Evolutionary conservation across 208 protist species (phyloP), one percentile per base, ranked within the genome.

Genomic region (Phytomonas sp.): DNA sequence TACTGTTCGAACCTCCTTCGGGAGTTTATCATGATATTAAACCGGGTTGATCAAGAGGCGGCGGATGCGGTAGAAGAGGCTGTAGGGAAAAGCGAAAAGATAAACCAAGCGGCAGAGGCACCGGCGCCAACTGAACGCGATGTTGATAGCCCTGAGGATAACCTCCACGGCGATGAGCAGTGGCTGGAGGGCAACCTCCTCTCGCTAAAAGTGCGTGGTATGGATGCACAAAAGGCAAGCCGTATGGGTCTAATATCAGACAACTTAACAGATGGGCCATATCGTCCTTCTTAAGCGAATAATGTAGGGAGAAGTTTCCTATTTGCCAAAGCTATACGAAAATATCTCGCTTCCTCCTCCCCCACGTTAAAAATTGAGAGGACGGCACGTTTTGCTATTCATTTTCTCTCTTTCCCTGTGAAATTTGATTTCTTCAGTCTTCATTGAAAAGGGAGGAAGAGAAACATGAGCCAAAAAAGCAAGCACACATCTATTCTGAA

Each of bases 1-100:
- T 88, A 88, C 56, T 70, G 73, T 28, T 67, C 75, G 62, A 76
- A 77, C 32, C 81, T 84, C 31, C 73, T 93, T 26, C 67, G 84
- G n/a, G 88, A 93, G 71, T 76, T 87, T 56, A 34, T 63, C 15
- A 40, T 29, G 23, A 53, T 76, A 30, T 68, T 70, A 40, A 69
- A 74, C 65, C 64, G 67, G 60, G 64, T 70, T 26, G 26, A 31
- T n/a, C 17, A 62, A 46, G 40, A 8, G 40, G 40, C 15, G 11
- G 40, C 11, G 40, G 40, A 23, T 20, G 40, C 11, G 40, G 20
- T 65, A 23, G 46, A 23, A 65, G 31, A 31, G 20, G 33, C 2
- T 20, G 7, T 46, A 20, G 11, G 15, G 0, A 8, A 46, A 46
- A 20, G 40, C 7, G 15, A 46, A 46, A 46, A 46, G 33, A 7